phyloP scores from a whole-genome alignment of 2,329 filamentous ascomycete genomes.

The Epichloe coenophiala region DNA sequence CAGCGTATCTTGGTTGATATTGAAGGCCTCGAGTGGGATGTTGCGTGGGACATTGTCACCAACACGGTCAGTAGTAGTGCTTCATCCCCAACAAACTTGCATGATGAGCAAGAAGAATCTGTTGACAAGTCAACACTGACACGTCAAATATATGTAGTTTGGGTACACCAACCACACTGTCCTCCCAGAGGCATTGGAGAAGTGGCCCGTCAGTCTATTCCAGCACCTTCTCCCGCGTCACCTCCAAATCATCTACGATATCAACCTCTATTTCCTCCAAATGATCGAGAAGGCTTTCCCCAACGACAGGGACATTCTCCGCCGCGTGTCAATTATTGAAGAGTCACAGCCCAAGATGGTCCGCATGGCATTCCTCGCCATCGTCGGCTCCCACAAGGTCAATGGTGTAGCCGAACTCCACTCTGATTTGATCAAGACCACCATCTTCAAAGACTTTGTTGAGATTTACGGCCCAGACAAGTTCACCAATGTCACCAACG shows the following conservation, averaged over 20 bases:
- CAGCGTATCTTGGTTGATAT: slow-evolving; percentile 83
- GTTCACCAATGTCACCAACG: slow-evolving; percentile 97
- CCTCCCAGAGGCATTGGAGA: slow-evolving; percentile 90
- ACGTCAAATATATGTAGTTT: slow-evolving; percentile 37
- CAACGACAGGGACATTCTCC: slow-evolving; percentile 72
- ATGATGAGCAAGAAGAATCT: not conserved
- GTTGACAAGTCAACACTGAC: not conserved
- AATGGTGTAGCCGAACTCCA: slow-evolving; percentile 96
- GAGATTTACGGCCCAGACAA: slow-evolving; percentile 90
- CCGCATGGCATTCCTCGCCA: slow-evolving; percentile 88
- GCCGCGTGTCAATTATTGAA: slow-evolving; percentile 90
- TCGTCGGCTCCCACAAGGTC: slow-evolving; percentile 97
- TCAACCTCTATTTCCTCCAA: slow-evolving; percentile 91
- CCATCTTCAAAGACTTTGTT: slow-evolving; percentile 99
- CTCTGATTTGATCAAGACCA: slow-evolving; percentile 94
- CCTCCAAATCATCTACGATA: slow-evolving; percentile 94
- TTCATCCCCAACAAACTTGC: not conserved
- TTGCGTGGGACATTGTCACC: slow-evolving; percentile 73
- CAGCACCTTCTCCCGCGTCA: slow-evolving; percentile 90
- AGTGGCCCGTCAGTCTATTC: slow-evolving; percentile 89
- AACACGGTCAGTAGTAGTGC: slow-evolving; percentile 36
- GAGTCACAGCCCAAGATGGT: slow-evolving; percentile 97
- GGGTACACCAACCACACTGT: slow-evolving; percentile 99
- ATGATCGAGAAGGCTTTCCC: slow-evolving; percentile 82
- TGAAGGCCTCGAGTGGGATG: slow-evolving; percentile 86